Evolutionary conservation across 2,329 filamentous ascomycete species (phyloP), one percentile per base, ranked within the genome.

Genomic region (Cyphellophora attinorum): DNA sequence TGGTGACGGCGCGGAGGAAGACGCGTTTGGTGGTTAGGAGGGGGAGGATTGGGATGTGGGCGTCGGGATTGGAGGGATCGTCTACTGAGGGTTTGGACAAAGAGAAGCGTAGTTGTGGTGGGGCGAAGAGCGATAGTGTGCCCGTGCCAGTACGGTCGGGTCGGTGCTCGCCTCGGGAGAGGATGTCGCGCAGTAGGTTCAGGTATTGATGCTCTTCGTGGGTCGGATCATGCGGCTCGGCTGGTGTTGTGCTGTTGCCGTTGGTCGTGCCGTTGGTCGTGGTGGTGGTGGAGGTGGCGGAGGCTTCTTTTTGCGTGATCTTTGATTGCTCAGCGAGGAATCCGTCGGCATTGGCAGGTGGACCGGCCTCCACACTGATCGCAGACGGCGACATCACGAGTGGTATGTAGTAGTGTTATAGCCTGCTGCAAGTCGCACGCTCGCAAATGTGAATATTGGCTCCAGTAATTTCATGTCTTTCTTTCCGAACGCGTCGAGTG

Each of bases 21-120:
- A 98, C 91, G 48, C 91, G 85, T 60, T 98, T 98, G 3, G 91
- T 98, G 4, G 91, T 98, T 12, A 98, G 79, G 48, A 98, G 84
- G 15, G 91, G 91, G 13, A 98, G 74, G 49, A 95, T 69, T 2
- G 81, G 78, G 10, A 61, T 63, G 17, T 59, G 58, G 8, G 57
- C 52, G 33, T 51, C 50, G 8, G 21, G 21, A n/a, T 25, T n/a
- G 6, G 60, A 56, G 29, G 61, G 54, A 39, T 61, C 54, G 35
- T 54, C 18, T 11, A 41, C 47, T 18, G 61, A 58, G 23, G 64
- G 58, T 36, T 74, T 69, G 44, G 80, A 82, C 44, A 98, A 82
- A 29, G 72, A 70, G 69, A 96, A 98, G 54, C 85, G 88, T 31
- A 96, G 73, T 19, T 86, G 85, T 1, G 74, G 71, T 1, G 91